Conservation (phyloP, 2,329 filamentous ascomycete species). For the Alternaria incomplexa region DNA sequence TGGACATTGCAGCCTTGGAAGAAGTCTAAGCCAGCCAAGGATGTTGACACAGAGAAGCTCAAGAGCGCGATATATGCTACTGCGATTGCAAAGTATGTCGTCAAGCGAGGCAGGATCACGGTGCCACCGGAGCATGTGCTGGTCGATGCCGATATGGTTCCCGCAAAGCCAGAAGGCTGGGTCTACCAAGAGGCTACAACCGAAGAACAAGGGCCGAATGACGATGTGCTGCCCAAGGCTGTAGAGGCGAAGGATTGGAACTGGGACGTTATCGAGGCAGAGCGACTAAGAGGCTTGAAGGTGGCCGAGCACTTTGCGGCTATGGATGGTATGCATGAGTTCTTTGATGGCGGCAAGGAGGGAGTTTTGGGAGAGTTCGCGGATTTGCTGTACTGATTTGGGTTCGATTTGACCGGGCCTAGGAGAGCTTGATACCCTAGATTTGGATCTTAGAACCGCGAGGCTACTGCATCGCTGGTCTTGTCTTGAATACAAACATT, state of each 20-base stretch:
- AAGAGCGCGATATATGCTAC: constrained; percentile 56
- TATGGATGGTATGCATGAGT: constrained; percentile 61
- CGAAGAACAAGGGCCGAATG: constrained; percentile 16
- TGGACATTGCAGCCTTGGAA: constrained; percentile 57
- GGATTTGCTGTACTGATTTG: constrained; percentile 40
- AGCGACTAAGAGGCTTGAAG: constrained; percentile 61
- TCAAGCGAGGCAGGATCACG: constrained; percentile 70
- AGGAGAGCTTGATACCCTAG: background rate
- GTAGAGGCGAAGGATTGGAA: constrained; percentile 57
- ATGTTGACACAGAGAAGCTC: constrained; percentile 42
- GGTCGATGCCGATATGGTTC: constrained; percentile 74
- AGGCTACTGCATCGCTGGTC: background rate
- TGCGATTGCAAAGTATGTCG: constrained; percentile 58
- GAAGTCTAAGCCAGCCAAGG: constrained; percentile 26
- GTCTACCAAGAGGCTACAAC: constrained; percentile 22
- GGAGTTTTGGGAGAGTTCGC: constrained; percentile 53
- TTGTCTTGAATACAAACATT: background rate
- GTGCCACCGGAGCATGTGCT: constrained; percentile 82
- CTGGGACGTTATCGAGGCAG: constrained; percentile 66
- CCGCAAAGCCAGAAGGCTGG: constrained; percentile 69
- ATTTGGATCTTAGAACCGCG: background rate
- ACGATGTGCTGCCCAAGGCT: constrained; percentile 32
- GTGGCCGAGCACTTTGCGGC: constrained; percentile 62
- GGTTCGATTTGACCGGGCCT: background rate
- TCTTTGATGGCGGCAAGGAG: constrained; percentile 54